Base-by-base conservation (phyloP, 495 filamentous ascomycete species). In the Xylaria sp. region DNA sequence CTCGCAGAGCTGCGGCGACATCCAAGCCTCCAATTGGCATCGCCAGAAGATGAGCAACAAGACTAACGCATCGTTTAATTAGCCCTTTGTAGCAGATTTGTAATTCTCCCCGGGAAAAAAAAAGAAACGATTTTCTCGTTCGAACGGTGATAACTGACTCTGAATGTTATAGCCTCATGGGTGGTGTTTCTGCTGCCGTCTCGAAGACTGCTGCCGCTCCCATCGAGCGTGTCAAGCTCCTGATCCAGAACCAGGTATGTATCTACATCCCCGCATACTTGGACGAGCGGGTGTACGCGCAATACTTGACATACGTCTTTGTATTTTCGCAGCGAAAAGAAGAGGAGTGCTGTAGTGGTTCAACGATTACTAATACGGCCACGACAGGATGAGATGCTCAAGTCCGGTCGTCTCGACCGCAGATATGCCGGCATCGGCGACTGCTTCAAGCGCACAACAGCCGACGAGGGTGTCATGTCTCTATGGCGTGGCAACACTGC, bases 211-310 rank as follows among this genome's bases (percentile, higher is more conserved):
- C 97, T 81, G 96, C 96, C 84, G 96, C 96, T 87, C 96, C 96
- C 86, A 99, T 99, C 80, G 96, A 99, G 94, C 96, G 96, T 93
- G 92, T 99, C 88, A 99, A 99, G 94, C 96, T 99, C 81, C 93
- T 99, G 79, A 97, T 99, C 89, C 96, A 99, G 90, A 99, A 98
- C 89, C 96, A 99, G 92, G 95, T 98, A 90, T 72, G 93, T 85
- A 12, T 7, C 33, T 44, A 48, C 17, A 5, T 6, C 29, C 1
- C 5, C 6, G 2, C 6, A 48, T 11, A 1, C 43, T 14, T 33
- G 14, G 37, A 12, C 41, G 41, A 31, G 57, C 8, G 17, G 52
- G 12, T 7, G 31, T 55, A 8, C 26, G 26, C 26, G 52, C 26
- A 17, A 31, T n/a, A 4, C n/a, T 31, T 58, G 57, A 9, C 17